These are phyloP conservation scores for Eutrema yunnanense DNA, from an alignment of 345 rosid genomes.

Conservation along the genomic window DNA sequence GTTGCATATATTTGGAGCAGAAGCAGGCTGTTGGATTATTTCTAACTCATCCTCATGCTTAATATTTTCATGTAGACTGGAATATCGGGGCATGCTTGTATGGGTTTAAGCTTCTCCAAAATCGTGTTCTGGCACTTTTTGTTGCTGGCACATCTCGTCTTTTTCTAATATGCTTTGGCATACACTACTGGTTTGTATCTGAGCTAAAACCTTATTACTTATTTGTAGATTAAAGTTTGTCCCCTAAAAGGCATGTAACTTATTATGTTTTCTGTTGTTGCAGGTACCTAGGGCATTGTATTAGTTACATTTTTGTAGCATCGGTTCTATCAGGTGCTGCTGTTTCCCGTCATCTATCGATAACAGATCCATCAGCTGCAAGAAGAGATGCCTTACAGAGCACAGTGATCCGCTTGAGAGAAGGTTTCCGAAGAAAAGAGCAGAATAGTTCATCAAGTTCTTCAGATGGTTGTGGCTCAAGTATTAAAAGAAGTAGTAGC, in stretches of 20 bases:
- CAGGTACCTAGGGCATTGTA: slow-evolving; percentile 99
- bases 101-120: slow-evolving; percentile 87
- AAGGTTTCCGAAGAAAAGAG: slow-evolving; percentile 92
- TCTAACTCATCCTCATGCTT: slow-evolving; percentile 10
- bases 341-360: slow-evolving; percentile 87
- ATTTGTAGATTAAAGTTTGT: slow-evolving; percentile 7
- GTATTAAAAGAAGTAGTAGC: slow-evolving; percentile 86
- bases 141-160: slow-evolving; percentile 89
- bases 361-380: slow-evolving; percentile 86
- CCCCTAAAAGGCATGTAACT: slow-evolving; percentile 4
- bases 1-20: slow-evolving; percentile 10
- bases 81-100: slow-evolving; percentile 98
- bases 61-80: slow-evolving; percentile 66
- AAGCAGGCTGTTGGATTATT: slow-evolving; percentile 1
- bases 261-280: slow-evolving; percentile 17
- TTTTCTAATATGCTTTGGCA: slow-evolving; percentile 97
- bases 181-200: slow-evolving; percentile 89
- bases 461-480: slow-evolving; percentile 98
- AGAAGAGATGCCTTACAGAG: slow-evolving; percentile 94
- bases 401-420: slow-evolving; percentile 95
- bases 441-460: slow-evolving; percentile 91
- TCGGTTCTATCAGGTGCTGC: slow-evolving; percentile 93
- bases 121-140: slow-evolving; percentile 83
- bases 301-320: slow-evolving; percentile 94
- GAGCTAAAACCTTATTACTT: slow-evolving; percentile 2